phyloP scores from a whole-genome alignment of 1,139 yeast species.

The Yueomyces sp. region DNA sequence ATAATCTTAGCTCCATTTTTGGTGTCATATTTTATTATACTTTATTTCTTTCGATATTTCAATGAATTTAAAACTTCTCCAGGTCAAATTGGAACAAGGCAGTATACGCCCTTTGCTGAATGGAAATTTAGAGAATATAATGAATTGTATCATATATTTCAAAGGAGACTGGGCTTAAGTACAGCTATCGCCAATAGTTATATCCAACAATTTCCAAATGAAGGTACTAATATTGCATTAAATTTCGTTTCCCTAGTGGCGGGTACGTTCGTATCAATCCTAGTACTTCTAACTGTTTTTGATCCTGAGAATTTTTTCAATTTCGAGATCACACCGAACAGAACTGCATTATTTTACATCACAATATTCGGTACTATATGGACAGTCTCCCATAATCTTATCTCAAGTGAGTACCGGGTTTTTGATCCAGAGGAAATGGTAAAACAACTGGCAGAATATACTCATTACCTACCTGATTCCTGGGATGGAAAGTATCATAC shows the following conservation, averaged over 20 bases:
- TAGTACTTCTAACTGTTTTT: constrained; percentile 71
- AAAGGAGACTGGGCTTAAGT: constrained; percentile 63
- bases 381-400: constrained; percentile 56
- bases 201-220: constrained; percentile 86
- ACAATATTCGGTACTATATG: constrained; percentile 75
- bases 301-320: constrained; percentile 89
- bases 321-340: constrained; percentile 73
- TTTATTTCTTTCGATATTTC: constrained; percentile 82
- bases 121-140: constrained; percentile 93
- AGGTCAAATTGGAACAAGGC: constrained; percentile 69
- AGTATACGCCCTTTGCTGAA: constrained; percentile 86
- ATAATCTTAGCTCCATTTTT: constrained; percentile 75
- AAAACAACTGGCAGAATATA: constrained; percentile 64
- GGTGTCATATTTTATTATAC: constrained; percentile 65
- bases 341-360: constrained; percentile 75
- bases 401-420: constrained; percentile 49
- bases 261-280: constrained; percentile 82
- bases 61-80: constrained; percentile 90
- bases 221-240: constrained; percentile 51
- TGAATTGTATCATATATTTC: constrained; percentile 81
- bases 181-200: constrained; percentile 70
- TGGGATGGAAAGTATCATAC: constrained; percentile 86
- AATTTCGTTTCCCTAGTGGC: constrained; percentile 62
- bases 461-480: constrained; percentile 76
- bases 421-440: constrained; percentile 87